A percentile compares a stretch with the other conserved stretches of the same genome.
Conservation (phyloP, 306 rosid species). For the Quercus glauca region DNA sequence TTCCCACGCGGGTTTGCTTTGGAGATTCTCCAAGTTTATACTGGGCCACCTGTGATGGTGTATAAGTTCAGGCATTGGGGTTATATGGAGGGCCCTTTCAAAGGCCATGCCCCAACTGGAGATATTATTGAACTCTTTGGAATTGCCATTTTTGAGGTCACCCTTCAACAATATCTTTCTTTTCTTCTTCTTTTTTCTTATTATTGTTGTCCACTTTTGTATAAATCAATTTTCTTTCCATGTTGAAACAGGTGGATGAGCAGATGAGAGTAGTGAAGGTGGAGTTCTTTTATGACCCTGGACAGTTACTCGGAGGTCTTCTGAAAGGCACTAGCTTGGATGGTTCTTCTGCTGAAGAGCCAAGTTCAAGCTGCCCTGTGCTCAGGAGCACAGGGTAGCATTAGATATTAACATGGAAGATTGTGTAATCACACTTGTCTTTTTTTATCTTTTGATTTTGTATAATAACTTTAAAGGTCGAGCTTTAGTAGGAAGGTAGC, state of each 20-base stretch:
- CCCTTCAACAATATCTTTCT: neutral
- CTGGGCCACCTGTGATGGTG: conserved; percentile 57
- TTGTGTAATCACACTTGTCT: no score
- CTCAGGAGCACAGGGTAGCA: conserved; percentile 41
- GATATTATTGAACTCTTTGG: conserved; percentile 45
- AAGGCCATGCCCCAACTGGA: conserved; percentile 57
- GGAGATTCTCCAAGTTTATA: conserved; percentile 47
- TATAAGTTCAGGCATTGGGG: conserved; percentile 84
- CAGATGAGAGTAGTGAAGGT: conserved; percentile 47
- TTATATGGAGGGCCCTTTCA: conserved; percentile 78
- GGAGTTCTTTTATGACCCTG: conserved; percentile 69
- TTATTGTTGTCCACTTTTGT: neutral
- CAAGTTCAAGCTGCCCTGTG: conserved; percentile 43
- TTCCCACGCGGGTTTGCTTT: conserved; percentile 72
- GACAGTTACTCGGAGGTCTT: conserved; percentile 62
- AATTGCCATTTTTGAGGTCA: conserved; percentile 49
- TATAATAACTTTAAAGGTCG: no score
- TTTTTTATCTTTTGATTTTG: no score
- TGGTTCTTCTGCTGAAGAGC: conserved; percentile 25
- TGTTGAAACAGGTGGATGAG: conserved; percentile 45
- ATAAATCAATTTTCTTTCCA: neutral
- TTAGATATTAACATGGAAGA: neutral
- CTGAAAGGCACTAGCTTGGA: conserved; percentile 41
- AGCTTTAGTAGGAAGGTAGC: no score
- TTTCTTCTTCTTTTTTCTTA: neutral